These are phyloP conservation scores for Mariannaea elegans DNA, from an alignment of 2,329 filamentous ascomycete species.

Conservation along the genomic window DNA sequence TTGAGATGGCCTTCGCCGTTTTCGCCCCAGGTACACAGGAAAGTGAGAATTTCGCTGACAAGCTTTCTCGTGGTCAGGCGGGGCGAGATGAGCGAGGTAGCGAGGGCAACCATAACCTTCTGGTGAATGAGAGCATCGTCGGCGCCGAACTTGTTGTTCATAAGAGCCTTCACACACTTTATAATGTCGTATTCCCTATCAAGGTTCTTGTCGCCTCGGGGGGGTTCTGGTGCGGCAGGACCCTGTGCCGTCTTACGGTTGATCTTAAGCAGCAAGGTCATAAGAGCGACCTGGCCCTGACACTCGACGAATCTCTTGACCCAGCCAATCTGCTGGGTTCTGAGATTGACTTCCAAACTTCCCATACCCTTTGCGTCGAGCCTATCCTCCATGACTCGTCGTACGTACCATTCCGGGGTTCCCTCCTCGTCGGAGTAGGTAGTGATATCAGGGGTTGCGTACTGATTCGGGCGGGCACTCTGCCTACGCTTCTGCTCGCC, in stretches of 20 bases:
- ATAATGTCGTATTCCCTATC: slow-evolving; percentile 97
- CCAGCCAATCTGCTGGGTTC: slow-evolving; percentile 98
- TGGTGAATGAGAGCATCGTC: slow-evolving; percentile 93
- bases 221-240: slow-evolving; percentile 65
- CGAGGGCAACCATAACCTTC: slow-evolving; percentile 87
- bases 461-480: slow-evolving; percentile 76
- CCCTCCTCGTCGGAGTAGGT: slow-evolving; percentile 91
- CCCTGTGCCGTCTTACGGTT: slow-evolving; percentile 85
- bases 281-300: slow-evolving; percentile 94
- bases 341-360: slow-evolving; percentile 90
- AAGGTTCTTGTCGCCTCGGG: slow-evolving; percentile 76
- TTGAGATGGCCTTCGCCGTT: slow-evolving; percentile 86
- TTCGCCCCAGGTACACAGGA: slow-evolving; percentile 92
- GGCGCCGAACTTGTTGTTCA: slow-evolving; percentile 99
- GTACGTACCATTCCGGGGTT: slow-evolving; percentile 97
- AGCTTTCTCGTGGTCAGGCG: slow-evolving; percentile 92
- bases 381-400: slow-evolving; percentile 94
- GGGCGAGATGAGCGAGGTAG: slow-evolving; percentile 86
- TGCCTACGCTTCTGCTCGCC: slow-evolving; percentile 89
- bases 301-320: slow-evolving; percentile 96
- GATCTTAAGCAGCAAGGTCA: slow-evolving; percentile 91
- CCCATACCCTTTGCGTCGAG: slow-evolving; percentile 91
- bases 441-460: slow-evolving; percentile 74
- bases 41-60: slow-evolving; percentile 95
- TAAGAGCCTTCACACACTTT: slow-evolving; percentile 95